These are phyloP conservation scores for Leucocoprinus birnbaumii DNA, from an alignment of 768 basidiomycete genomes.

Conservation along the genomic window DNA sequence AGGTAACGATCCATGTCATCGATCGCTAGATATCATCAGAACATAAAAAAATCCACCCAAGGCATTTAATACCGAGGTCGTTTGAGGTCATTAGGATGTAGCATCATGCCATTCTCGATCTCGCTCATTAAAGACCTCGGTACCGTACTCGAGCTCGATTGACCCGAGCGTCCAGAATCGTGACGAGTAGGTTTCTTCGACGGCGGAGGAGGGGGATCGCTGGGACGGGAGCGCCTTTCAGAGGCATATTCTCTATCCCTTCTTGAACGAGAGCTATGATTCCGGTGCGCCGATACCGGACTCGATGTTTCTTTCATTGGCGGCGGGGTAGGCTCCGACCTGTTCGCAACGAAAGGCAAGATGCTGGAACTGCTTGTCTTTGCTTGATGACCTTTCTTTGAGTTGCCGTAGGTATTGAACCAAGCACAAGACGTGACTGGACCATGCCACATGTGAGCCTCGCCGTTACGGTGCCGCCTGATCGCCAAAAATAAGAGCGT, in stretches of 20 bases:
- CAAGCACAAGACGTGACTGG: conserved; percentile 72
- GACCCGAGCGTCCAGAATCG: conserved; percentile 19
- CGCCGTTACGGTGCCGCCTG: conserved; percentile 40
- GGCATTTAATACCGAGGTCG: background rate
- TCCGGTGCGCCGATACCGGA: conserved; percentile 25
- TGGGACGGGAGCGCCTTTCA: conserved; percentile 1
- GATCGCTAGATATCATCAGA: conserved; percentile 3
- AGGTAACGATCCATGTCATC: background rate
- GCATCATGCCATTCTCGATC: conserved; percentile 40
- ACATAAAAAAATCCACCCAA: background rate
- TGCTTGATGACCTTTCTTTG: conserved; percentile 30
- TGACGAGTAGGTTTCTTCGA: conserved; percentile 26
- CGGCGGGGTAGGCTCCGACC: conserved; percentile 17
- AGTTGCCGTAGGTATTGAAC: conserved; percentile 53
- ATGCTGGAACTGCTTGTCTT: conserved; percentile 36
- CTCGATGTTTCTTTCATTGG: conserved; percentile 16
- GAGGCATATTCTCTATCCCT: conserved; percentile 16
- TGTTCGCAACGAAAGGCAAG: conserved; percentile 29
- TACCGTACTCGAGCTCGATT: conserved; percentile 30
- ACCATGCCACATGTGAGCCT: conserved; percentile 61
- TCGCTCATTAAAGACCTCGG: conserved; percentile 30
- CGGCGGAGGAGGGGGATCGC: background rate
- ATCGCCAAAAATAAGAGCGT: conserved; percentile 37
- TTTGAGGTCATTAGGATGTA: conserved; percentile 27
- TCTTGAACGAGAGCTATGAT: conserved; percentile 18